Evolutionary conservation across 306 rosid genomes (phyloP).

Genomic region (Fragaria iinumae): DNA sequence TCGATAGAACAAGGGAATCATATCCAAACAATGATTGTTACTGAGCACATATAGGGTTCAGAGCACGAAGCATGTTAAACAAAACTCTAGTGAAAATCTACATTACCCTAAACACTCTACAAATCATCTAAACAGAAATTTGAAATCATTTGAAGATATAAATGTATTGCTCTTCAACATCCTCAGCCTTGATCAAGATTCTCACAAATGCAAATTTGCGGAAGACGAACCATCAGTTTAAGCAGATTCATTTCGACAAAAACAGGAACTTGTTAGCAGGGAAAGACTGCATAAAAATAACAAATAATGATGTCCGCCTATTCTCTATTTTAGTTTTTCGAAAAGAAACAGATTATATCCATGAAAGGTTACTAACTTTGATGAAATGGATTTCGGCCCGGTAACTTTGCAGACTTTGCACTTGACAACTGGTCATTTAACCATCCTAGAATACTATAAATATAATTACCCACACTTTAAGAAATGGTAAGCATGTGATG

Average conservation of each 20-base stretch:
- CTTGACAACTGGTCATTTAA: background rate
- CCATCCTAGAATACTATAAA: background rate
- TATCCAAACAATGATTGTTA: background rate
- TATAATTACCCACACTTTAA: background rate
- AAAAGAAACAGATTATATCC: background rate
- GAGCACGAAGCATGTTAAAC: background rate
- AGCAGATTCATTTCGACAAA: background rate
- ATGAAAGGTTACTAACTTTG: background rate
- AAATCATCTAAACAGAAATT: background rate
- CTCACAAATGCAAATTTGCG: background rate
- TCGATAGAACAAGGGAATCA: conserved; percentile 16
- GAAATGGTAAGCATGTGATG: background rate
- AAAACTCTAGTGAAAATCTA: background rate
- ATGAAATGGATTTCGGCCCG: background rate
- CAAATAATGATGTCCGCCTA: background rate
- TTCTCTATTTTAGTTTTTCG: background rate
- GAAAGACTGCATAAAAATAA: background rate
- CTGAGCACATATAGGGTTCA: background rate
- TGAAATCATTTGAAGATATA: background rate
- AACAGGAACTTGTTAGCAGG: background rate
- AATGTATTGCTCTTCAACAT: background rate
- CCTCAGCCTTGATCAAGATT: background rate
- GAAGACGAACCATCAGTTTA: background rate
- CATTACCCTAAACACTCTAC: background rate
- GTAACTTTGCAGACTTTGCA: conserved; percentile 1